phyloP scores from a whole-genome alignment of 495 filamentous ascomycete genomes.

The Cercophora samala region DNA sequence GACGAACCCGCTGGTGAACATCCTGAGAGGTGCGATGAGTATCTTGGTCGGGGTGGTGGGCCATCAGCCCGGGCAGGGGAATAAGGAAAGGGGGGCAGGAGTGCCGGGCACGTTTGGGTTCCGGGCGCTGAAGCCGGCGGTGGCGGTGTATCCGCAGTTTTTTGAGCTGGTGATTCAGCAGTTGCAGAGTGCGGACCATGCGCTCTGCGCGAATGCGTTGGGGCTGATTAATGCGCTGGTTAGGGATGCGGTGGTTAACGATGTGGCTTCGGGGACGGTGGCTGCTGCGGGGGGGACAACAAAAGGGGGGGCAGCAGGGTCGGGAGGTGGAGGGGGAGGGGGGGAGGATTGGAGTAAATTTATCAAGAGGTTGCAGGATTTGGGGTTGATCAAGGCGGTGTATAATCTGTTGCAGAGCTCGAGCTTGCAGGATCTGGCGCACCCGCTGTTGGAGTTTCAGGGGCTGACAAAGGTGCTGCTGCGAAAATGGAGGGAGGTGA shows the following conservation, averaged over 20 bases:
- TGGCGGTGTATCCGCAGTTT: slow-evolving; percentile 87
- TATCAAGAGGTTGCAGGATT: slow-evolving; percentile 86
- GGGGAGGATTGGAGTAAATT: slow-evolving; percentile 90
- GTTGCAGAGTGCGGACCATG: slow-evolving; percentile 90
- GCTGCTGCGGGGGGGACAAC: slow-evolving; percentile 30
- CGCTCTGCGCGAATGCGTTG: slow-evolving; percentile 90
- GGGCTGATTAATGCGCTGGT: slow-evolving; percentile 94
- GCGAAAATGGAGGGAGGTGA: slow-evolving; percentile 84
- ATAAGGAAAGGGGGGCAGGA: neutral
- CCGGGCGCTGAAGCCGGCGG: slow-evolving; percentile 85
- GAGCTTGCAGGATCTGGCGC: slow-evolving; percentile 87
- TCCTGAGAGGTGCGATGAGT: slow-evolving; percentile 92
- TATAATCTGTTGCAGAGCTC: slow-evolving; percentile 90
- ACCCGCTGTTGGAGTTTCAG: slow-evolving; percentile 93
- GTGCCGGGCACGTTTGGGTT: slow-evolving; percentile 68
- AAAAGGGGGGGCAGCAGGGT: neutral
- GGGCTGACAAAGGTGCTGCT: slow-evolving; percentile 85
- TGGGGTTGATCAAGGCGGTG: slow-evolving; percentile 89
- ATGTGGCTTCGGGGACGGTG: slow-evolving; percentile 44
- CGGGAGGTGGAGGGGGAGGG: neutral
- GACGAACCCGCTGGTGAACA: slow-evolving; percentile 94
- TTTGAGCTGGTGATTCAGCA: slow-evolving; percentile 88
- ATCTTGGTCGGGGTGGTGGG: slow-evolving; percentile 91
- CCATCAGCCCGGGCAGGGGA: neutral
- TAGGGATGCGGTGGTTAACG: slow-evolving; percentile 85